Percentiles rank a stretch among this genome's conserved stretches.
Conservation (phyloP, 2,329 filamentous ascomycete genomes). For the Sporothrix luriei region DNA sequence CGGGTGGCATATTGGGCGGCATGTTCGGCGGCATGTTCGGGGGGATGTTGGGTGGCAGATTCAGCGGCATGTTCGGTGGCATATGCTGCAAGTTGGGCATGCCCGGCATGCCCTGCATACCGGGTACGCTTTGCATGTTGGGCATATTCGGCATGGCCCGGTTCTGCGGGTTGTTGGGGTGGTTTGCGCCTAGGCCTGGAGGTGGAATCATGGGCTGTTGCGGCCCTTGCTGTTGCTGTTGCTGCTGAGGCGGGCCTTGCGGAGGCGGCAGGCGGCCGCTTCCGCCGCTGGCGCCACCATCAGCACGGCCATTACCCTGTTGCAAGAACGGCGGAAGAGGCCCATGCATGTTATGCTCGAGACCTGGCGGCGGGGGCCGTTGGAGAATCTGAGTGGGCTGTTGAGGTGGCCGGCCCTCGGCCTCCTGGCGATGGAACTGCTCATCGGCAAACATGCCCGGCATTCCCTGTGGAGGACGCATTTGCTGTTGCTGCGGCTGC, state of each 20-base stretch:
- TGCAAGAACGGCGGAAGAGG: constrained; percentile 56
- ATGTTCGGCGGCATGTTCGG: no score
- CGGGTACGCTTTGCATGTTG: constrained; percentile 27
- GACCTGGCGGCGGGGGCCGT: constrained; percentile 62
- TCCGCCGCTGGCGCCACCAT: constrained; percentile 45
- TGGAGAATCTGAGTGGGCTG: constrained; percentile 67
- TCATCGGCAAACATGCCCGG: constrained; percentile 50
- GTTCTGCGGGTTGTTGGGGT: constrained; percentile 37
- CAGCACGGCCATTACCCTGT: constrained; percentile 42
- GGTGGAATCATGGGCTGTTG: constrained; percentile 62
- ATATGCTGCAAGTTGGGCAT: constrained; percentile 36
- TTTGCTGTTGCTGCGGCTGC: constrained; percentile 43
- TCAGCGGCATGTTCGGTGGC: constrained; percentile 30
- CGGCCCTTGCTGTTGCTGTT: constrained; percentile 40
- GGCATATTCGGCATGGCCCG: constrained; percentile 51
- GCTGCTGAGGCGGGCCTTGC: constrained; percentile 35
- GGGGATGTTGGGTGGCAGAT: constrained; percentile 31
- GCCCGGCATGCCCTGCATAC: constrained; percentile 27
- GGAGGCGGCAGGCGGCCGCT: constrained; percentile 48
- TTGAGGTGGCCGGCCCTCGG: constrained; percentile 50
- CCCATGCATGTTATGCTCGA: constrained; percentile 59
- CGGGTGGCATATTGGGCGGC: no score
- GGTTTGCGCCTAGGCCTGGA: constrained; percentile 52
- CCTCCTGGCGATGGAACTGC: constrained; percentile 52
- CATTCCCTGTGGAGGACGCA: constrained; percentile 48